Evolutionary conservation across 192 early-diverging fungal species (phyloP).

Genomic region (Gigaspora rosea): DNA sequence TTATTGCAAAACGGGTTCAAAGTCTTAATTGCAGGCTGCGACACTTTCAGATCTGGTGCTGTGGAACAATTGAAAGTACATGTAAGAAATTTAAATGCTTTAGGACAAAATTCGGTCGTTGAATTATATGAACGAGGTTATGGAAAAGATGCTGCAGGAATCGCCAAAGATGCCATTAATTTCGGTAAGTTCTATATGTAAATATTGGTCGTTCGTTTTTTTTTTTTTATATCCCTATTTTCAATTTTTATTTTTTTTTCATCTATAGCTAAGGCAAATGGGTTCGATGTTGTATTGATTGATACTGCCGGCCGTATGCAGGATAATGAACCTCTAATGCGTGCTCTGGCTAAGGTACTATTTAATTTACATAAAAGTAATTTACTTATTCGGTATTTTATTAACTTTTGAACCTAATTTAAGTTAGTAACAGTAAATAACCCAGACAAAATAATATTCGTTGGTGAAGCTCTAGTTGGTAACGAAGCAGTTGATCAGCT

Average conservation of each 20-base stretch:
- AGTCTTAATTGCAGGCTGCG: constrained; percentile 92
- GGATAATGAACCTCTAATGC: constrained; percentile 97
- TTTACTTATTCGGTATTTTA: neutral
- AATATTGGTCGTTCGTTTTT: neutral
- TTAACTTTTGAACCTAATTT: neutral
- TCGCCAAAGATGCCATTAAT: constrained; percentile 90
- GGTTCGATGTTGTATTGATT: constrained; percentile 90
- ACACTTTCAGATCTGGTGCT: constrained; percentile 94
- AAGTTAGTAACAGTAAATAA: constrained; percentile 84
- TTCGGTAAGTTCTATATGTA: constrained; percentile 54
- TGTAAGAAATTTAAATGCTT: constrained; percentile 80
- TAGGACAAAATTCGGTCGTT: constrained; percentile 65
- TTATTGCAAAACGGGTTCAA: constrained; percentile 87
- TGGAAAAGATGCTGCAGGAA: constrained; percentile 94
- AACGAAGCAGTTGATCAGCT: constrained; percentile 97
- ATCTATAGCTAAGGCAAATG: constrained; percentile 58
- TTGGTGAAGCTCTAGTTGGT: constrained; percentile 95
- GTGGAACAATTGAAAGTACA: constrained; percentile 95
- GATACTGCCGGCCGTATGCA: constrained; percentile 99
- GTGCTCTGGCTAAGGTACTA: constrained; percentile 83
- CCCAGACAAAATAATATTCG: constrained; percentile 97
- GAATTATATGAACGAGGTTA: constrained; percentile 95
- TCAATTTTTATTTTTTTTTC: neutral
- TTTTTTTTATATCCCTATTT: constrained; percentile 2
- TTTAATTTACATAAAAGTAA: neutral